phyloP scores from a whole-genome alignment of 192 early-diverging fungal species.

The Rhizoclosmatium sp. region DNA sequence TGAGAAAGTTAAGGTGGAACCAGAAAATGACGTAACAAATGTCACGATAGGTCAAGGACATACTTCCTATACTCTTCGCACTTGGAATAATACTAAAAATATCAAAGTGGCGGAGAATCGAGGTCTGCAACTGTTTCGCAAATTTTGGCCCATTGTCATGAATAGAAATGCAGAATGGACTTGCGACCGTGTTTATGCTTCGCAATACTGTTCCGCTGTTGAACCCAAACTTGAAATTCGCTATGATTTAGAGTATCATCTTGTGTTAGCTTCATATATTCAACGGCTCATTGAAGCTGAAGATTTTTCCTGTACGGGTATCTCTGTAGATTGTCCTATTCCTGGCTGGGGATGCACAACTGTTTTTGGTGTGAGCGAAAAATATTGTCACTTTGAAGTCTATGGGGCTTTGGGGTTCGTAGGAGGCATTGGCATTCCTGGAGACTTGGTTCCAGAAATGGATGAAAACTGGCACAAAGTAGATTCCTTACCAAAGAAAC shows the following conservation, averaged over 20 bases:
- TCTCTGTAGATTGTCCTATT: background rate
- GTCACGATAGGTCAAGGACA: background rate
- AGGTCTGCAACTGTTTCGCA: background rate
- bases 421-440: background rate
- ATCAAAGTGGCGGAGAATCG: background rate
- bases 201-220: background rate
- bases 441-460: background rate
- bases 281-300: background rate
- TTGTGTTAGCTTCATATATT: background rate
- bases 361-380: background rate
- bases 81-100: no score
- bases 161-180: background rate
- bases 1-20: background rate
- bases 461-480: background rate
- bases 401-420: background rate
- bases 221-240: conserved; percentile 3
- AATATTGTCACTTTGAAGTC: background rate
- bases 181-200: conserved; percentile 8
- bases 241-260: background rate
- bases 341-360: conserved; percentile 18
- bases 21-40: background rate
- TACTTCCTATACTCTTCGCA: background rate
- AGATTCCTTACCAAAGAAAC: background rate
- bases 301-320: background rate
- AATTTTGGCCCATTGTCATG: background rate